A percentile compares a stretch with the other conserved stretches of the same genome.
Evolutionary conservation across 2,329 filamentous ascomycete species (phyloP).

Genomic region (Amauroascus niger): DNA sequence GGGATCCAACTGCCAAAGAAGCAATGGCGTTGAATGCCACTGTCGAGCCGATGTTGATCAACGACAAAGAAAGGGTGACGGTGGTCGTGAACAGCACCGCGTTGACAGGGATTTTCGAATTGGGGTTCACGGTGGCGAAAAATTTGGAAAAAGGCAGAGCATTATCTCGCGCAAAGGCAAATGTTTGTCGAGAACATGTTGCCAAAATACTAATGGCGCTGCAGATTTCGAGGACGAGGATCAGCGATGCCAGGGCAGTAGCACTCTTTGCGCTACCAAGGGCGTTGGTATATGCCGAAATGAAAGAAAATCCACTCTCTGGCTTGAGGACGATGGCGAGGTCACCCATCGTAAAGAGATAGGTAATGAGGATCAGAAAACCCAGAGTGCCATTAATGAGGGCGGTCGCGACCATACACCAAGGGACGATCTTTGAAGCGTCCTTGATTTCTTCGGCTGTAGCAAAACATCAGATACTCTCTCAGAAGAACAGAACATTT

Average conservation of each 20-base stretch:
- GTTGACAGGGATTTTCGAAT: conserved; percentile 20
- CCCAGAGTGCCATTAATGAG: conserved; percentile 31
- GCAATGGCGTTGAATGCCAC: conserved; percentile 35
- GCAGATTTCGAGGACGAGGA: conserved; percentile 25
- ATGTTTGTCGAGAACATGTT: conserved; percentile 28
- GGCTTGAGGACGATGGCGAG: conserved; percentile 22
- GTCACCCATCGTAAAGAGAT: conserved; percentile 33
- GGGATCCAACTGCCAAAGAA: conserved; percentile 30
- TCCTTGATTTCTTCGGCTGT: conserved; percentile 35
- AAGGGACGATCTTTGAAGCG: conserved; percentile 29
- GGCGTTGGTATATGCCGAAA: conserved; percentile 27
- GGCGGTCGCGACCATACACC: conserved; percentile 30
- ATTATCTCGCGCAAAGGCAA: conserved; percentile 43
- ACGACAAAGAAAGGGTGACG: conserved; percentile 24
- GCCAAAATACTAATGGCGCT: conserved; percentile 29
- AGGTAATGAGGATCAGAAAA: conserved; percentile 31
- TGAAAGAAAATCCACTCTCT: conserved; percentile 29
- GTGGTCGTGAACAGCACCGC: conserved; percentile 24
- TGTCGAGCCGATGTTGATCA: conserved; percentile 34
- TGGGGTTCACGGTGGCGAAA: conserved; percentile 27
- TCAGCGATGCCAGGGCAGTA: conserved; percentile 22
- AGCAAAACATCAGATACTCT: background rate
- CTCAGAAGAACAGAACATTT: background rate
- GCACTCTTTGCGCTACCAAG: conserved; percentile 24
- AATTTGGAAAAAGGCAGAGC: conserved; percentile 44